phyloP scores from a whole-genome alignment of 805 yeast genomes.

The Sugiyamaella mastotermitis region DNA sequence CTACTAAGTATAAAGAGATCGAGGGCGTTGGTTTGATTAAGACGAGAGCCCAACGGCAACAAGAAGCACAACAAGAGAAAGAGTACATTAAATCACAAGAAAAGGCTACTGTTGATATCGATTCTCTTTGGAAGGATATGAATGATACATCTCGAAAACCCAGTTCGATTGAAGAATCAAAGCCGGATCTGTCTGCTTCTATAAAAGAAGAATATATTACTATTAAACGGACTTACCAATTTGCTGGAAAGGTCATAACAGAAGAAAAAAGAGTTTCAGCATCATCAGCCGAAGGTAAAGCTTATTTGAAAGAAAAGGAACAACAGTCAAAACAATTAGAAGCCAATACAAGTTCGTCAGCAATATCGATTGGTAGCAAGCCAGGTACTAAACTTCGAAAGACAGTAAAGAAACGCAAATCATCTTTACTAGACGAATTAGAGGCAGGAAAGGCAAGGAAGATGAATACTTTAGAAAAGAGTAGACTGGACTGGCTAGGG shows the following conservation, averaged over 20 bases:
- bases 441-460: slow-evolving; percentile 65
- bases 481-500: slow-evolving; percentile 90
- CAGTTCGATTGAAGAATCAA: slow-evolving; percentile 1
- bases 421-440: slow-evolving; percentile 71
- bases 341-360: not conserved
- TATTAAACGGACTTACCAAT: slow-evolving; percentile 73
- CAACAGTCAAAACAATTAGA: slow-evolving; percentile 9
- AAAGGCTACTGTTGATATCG: slow-evolving; percentile 38
- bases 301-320: slow-evolving; percentile 48
- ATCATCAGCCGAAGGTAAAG: slow-evolving; percentile 81
- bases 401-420: slow-evolving; percentile 52
- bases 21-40: slow-evolving; percentile 59
- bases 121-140: slow-evolving; percentile 51
- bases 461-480: slow-evolving; percentile 86
- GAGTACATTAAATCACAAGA: slow-evolving; percentile 23
- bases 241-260: slow-evolving; percentile 78
- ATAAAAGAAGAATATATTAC: slow-evolving; percentile 48
- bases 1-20: slow-evolving; percentile 43
- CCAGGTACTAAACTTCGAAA: slow-evolving; percentile 5
- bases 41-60: slow-evolving; percentile 57
- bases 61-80: slow-evolving; percentile 28
- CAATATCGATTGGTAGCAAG: not conserved
- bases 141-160: slow-evolving; percentile 26
- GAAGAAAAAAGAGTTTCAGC: slow-evolving; percentile 75
- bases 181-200: too few species aligned